phyloP scores from a whole-genome alignment of 225 moss, liverwort and hornwort genomes.

The Marchantia paleacea region DNA sequence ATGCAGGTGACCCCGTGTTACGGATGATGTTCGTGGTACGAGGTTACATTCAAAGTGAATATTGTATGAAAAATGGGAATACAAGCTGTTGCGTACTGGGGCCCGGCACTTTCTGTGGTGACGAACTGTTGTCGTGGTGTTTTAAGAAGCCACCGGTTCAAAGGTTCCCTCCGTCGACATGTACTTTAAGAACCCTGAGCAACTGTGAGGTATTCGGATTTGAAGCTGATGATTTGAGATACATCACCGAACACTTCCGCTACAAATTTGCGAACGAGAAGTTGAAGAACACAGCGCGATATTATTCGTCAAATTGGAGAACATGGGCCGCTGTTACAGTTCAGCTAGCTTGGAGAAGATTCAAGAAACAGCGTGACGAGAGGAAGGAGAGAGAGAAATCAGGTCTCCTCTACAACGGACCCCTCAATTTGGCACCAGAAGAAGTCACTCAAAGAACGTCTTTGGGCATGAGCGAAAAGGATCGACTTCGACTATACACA shows the following conservation, averaged over 20 bases:
- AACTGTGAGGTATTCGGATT: constrained; percentile 43
- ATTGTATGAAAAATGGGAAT: constrained; percentile 35
- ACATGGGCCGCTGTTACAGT: constrained; percentile 48
- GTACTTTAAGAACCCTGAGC: constrained; percentile 35
- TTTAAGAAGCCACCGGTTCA: constrained; percentile 25
- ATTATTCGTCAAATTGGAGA: constrained; percentile 49
- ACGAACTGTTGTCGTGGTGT: constrained; percentile 47
- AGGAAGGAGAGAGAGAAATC: constrained; percentile 21
- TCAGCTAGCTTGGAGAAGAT: constrained; percentile 45
- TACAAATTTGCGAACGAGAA: constrained; percentile 39
- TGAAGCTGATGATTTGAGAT: constrained; percentile 39
- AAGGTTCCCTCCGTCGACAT: constrained; percentile 32
- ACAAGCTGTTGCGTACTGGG: constrained; percentile 39
- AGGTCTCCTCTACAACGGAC: neutral
- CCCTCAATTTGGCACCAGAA: neutral
- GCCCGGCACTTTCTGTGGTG: constrained; percentile 46
- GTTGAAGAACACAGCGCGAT: constrained; percentile 43
- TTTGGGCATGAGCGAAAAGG: constrained; percentile 31
- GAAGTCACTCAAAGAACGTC: constrained; percentile 18
- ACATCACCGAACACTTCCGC: constrained; percentile 46
- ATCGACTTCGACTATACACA: constrained; percentile 46
- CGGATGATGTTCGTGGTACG: constrained; percentile 45
- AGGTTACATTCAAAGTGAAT: constrained; percentile 35
- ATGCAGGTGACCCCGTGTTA: constrained; percentile 43
- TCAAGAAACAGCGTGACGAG: constrained; percentile 35